Base-by-base conservation (phyloP, 495 filamentous ascomycete species). In the Saxispiralis lemnorum region DNA sequence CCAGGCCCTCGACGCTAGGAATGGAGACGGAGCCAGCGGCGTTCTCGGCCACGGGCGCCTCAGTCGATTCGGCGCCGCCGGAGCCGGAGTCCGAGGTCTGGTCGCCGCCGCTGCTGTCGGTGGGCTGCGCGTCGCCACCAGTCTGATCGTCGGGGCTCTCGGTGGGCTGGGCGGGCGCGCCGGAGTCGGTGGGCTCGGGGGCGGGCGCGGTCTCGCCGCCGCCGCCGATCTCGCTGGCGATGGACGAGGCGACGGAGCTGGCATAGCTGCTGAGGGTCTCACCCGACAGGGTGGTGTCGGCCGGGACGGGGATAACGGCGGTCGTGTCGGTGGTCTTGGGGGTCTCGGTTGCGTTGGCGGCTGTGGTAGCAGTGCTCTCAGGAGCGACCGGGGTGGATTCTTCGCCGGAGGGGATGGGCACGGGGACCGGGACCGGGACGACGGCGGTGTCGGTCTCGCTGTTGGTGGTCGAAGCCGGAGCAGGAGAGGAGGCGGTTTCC, bases 161-260 rank as follows among this genome's bases (percentile, higher is more conserved):
- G 24, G 19, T n/a, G 0, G 39, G 34, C 11, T 30, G 19, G 11
- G 24, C 39, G 39, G 34, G 5, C 1, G 39, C 31, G 15, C 16
- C 19, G 9, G 21, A 30, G 17, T 7, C 19, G 24, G 14, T 32
- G n/a, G 28, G 12, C 2, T 4, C 17, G 30, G 39, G 30, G 10
- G 42, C 20, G 42, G 36, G 10, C 14, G 14, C 30, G 34, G 35
- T 31, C 5, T 28, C 24, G 3, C 24, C 21, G 34, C 15, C 21
- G 11, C 18, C 20, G 36, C 35, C 18, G 43, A 30, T 35, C 11
- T 46, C 16, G 35, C 45, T 47, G 31, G 18, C 10, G 35, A 42
- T 24, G 6, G 45, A 47, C 7, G 45, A 42, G 3, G 28, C 31
- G 45, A 38, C 28, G 45, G 45, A 47, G 30, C 30, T 18, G 10